Evolutionary conservation across 2,329 filamentous ascomycete genomes (phyloP).

Genomic region (Cercospora berteroae): DNA sequence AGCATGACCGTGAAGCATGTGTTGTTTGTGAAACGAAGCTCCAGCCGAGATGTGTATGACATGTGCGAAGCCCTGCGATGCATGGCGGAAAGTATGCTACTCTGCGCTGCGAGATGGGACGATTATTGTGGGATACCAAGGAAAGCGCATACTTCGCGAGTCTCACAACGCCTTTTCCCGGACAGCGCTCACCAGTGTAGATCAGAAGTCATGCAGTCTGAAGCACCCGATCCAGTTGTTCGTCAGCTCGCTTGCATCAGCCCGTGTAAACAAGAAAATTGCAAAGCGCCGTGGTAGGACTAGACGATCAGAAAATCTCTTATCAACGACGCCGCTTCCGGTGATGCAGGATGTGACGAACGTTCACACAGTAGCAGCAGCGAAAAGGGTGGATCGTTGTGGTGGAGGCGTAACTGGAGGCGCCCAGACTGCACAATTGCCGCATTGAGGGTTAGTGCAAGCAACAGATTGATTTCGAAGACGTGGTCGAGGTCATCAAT

Average conservation of each 20-base stretch:
- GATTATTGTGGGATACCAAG: not conserved
- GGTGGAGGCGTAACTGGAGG: conserved; percentile 9
- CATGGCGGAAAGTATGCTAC: conserved; percentile 4
- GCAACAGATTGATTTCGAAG: conserved; percentile 7
- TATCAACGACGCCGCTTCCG: not conserved
- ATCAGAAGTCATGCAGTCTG: conserved; percentile 10
- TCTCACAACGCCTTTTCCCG: conserved; percentile 7
- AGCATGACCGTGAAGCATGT: conserved; percentile 8
- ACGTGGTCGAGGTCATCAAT: conserved; percentile 10
- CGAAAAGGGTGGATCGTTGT: conserved; percentile 1
- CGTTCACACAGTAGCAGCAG: conserved; percentile 1
- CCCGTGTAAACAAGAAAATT: not conserved
- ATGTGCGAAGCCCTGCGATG: conserved; percentile 1
- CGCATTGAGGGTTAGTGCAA: conserved; percentile 7
- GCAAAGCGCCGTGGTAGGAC: conserved; percentile 6
- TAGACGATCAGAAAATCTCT: conserved; percentile 5
- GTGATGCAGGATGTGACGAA: conserved; percentile 2
- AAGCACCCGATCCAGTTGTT: conserved; percentile 3
- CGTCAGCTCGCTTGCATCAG: conserved; percentile 10
- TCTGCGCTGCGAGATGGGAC: not conserved
- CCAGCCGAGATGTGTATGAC: conserved; percentile 8
- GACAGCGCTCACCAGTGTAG: conserved; percentile 6
- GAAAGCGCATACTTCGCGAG: conserved; percentile 2
- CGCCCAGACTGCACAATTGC: conserved; percentile 11
- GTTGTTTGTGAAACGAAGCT: conserved; percentile 7